A percentile compares a stretch with the other conserved stretches of the same genome.
These are phyloP conservation scores for Globisporangium heterothallicum DNA, from an alignment of 352 stramenopile genomes.

Conservation along the genomic window DNA sequence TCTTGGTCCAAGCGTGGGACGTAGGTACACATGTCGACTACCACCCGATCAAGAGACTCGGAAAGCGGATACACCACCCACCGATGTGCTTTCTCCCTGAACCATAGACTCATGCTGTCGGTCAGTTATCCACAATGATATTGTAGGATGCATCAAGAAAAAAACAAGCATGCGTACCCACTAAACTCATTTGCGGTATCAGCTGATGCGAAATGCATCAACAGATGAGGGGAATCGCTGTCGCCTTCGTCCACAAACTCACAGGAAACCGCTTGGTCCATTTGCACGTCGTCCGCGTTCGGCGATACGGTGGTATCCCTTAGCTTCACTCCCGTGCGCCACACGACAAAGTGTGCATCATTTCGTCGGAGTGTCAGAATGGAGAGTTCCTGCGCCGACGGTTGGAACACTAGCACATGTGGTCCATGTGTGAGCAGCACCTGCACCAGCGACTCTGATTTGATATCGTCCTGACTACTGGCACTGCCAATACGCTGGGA, in stretches of 20 bases:
- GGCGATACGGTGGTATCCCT: no score
- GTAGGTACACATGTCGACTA: conserved; percentile 6
- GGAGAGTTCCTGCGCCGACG: not conserved
- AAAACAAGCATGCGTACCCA: not conserved
- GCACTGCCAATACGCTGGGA: not conserved
- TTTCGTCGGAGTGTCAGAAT: conserved; percentile 21
- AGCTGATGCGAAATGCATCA: conserved; percentile 7
- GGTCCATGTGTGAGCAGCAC: conserved; percentile 33
- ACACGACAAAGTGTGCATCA: conserved; percentile 22
- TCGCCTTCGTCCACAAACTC: not conserved
- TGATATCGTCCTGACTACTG: not conserved
- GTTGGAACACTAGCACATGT: conserved; percentile 24
- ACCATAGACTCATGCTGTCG: no score
- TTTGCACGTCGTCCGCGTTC: not conserved
- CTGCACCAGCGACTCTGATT: conserved; percentile 11
- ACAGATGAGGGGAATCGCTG: conserved; percentile 12
- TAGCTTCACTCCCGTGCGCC: conserved; percentile 6
- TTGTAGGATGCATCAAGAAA: not conserved
- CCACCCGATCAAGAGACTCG: not conserved
- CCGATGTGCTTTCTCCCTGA: not conserved
- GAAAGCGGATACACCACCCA: conserved; percentile 5
- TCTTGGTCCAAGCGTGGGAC: not conserved
- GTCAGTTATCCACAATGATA: not conserved
- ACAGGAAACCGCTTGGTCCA: conserved; percentile 3
- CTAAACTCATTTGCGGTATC: not conserved